Percentiles rank a stretch among this genome's conserved stretches.
Conservation (phyloP, 257 asterid species). For the Nicotiana paniculata region DNA sequence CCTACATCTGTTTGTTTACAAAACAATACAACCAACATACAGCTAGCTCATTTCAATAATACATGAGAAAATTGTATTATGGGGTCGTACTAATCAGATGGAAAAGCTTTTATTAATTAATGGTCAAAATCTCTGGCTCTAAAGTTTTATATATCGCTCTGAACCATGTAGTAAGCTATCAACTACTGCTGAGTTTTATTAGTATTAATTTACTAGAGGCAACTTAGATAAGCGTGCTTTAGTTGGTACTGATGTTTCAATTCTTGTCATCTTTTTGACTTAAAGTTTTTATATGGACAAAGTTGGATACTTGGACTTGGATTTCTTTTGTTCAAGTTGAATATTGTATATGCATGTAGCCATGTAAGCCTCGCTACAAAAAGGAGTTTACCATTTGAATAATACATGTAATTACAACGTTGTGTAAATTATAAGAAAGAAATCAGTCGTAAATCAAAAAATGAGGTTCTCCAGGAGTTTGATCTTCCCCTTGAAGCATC, state of each 20-base stretch:
- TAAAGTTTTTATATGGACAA: neutral
- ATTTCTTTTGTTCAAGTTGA: neutral
- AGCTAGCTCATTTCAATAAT: conserved; percentile 13
- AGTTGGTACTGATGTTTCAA: conserved; percentile 7
- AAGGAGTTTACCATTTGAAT: neutral
- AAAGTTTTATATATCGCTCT: neutral
- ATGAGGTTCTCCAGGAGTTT: neutral
- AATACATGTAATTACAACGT: neutral
- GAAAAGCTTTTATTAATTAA: neutral
- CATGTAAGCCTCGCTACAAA: neutral
- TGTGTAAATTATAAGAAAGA: conserved; percentile 19
- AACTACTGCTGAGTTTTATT: conserved; percentile 10
- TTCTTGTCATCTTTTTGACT: conserved; percentile 17
- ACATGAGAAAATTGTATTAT: neutral
- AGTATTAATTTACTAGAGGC: neutral
- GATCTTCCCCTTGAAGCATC: conserved; percentile 15
- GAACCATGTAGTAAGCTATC: neutral
- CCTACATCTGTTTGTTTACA: neutral
- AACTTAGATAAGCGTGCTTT: neutral
- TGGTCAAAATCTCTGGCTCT: neutral
- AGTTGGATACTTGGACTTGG: neutral
- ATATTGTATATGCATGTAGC: neutral
- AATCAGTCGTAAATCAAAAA: neutral
- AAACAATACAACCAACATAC: conserved; percentile 5
- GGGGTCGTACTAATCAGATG: neutral